Percentiles rank a stretch among this genome's conserved stretches.
Conservation (phyloP, 2,329 filamentous ascomycete genomes). For the Xylariaceae sp. region DNA sequence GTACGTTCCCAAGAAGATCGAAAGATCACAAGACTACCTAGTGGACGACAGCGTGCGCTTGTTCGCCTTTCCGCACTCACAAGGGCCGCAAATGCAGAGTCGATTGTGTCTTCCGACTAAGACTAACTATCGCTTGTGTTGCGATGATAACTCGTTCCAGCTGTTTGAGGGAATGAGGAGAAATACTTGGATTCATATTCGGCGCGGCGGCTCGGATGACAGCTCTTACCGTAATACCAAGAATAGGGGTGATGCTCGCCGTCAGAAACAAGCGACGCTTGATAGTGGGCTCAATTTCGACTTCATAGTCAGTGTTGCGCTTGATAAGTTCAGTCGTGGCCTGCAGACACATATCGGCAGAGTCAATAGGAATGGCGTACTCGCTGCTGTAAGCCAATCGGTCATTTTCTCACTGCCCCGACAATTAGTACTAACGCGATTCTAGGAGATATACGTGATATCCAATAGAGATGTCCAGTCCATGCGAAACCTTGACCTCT, state of each 20-base stretch:
- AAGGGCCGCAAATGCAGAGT: slow-evolving; percentile 7
- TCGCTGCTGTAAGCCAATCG: slow-evolving; percentile 5
- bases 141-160: slow-evolving; percentile 7
- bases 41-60: slow-evolving; percentile 7
- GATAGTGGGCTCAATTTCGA: slow-evolving; percentile 8
- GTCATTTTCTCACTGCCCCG: background rate
- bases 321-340: slow-evolving; percentile 8
- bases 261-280: slow-evolving; percentile 6
- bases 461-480: slow-evolving; percentile 10
- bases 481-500: slow-evolving; percentile 10
- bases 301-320: slow-evolving; percentile 7
- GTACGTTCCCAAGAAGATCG: slow-evolving; percentile 9
- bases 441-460: slow-evolving; percentile 9
- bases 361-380: slow-evolving; percentile 9
- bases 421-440: background rate
- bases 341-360: slow-evolving; percentile 6
- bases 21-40: slow-evolving; percentile 7
- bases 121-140: slow-evolving; percentile 8
- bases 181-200: slow-evolving; percentile 13
- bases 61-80: slow-evolving; percentile 10
- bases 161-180: slow-evolving; percentile 2
- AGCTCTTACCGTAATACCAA: slow-evolving; percentile 5
- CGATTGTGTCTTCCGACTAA: slow-evolving; percentile 10
- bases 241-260: slow-evolving; percentile 3
- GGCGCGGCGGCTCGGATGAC: slow-evolving; percentile 9